These are phyloP conservation scores for Apostasia shenzhenica DNA, from an alignment of 106 monocot genomes.

Conservation along the genomic window DNA sequence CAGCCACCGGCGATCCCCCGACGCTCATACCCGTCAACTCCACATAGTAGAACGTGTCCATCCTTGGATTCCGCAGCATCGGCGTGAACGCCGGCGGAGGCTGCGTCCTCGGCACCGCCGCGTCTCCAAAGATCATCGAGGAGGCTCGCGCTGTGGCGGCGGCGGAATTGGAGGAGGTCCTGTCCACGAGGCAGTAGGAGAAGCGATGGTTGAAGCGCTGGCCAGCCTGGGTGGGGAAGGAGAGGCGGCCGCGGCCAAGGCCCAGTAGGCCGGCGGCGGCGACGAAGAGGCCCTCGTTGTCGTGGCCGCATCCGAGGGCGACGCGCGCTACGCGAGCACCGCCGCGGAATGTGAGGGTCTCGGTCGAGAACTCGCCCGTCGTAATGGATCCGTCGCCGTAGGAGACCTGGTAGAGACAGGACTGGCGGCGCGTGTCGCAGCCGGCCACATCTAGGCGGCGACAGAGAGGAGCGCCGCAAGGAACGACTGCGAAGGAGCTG, in stretches of 20 bases:
- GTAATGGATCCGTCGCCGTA: conserved; percentile 70
- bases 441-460: conserved; percentile 39
- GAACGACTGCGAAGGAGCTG: conserved; percentile 31
- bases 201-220: conserved; percentile 40
- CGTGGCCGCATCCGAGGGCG: conserved; percentile 73
- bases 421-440: conserved; percentile 24
- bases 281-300: conserved; percentile 71
- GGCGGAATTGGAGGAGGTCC: conserved; percentile 21
- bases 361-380: conserved; percentile 56
- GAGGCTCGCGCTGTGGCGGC: conserved; percentile 16
- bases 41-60: conserved; percentile 79
- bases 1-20: conserved; percentile 51
- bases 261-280: conserved; percentile 70
- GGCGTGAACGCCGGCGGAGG: conserved; percentile 39
- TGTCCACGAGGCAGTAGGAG: conserved; percentile 80
- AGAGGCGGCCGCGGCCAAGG: conserved; percentile 63
- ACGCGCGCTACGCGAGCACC: conserved; percentile 27
- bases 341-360: conserved; percentile 49
- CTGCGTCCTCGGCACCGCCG: conserved; percentile 17
- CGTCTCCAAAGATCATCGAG: conserved; percentile 52
- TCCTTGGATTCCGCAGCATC: conserved; percentile 50
- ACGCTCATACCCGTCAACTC: conserved; percentile 63
- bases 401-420: conserved; percentile 63
- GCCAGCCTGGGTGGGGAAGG: conserved; percentile 59
- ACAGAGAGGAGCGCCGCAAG: conserved; percentile 41